phyloP scores from a whole-genome alignment of 805 yeast genomes.

The Sugiyamaella qingdaonensis region DNA sequence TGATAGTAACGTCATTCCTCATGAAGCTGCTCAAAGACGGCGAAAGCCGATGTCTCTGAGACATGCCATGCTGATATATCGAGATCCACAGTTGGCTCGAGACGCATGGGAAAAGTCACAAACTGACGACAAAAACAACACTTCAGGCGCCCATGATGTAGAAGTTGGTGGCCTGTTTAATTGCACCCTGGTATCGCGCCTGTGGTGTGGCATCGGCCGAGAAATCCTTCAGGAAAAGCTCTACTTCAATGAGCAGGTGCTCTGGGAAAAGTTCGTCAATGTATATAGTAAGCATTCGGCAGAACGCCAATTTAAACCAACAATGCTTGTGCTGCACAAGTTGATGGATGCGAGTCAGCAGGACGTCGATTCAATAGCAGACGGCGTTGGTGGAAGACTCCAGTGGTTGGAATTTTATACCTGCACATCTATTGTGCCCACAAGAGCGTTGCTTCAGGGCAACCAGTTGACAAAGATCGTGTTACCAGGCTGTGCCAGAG shows the following conservation, averaged over 20 bases:
- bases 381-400: conserved; percentile 45
- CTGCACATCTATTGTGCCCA: conserved; percentile 69
- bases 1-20: conserved; percentile 51
- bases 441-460: conserved; percentile 42
- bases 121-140: conserved; percentile 14
- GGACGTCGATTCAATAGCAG: conserved; percentile 47
- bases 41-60: conserved; percentile 64
- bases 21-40: conserved; percentile 55
- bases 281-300: background rate
- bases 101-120: conserved; percentile 40
- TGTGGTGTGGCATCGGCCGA: conserved; percentile 56
- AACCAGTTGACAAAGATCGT: conserved; percentile 43
- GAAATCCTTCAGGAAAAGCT: conserved; percentile 54
- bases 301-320: conserved; percentile 25
- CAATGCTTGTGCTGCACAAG: conserved; percentile 63
- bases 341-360: conserved; percentile 50
- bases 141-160: conserved; percentile 9
- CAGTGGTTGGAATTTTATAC: conserved; percentile 77
- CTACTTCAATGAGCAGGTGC: conserved; percentile 47
- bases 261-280: conserved; percentile 42
- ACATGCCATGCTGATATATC: conserved; percentile 67
- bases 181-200: conserved; percentile 64
- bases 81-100: conserved; percentile 46
- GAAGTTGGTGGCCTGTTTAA: conserved; percentile 38
- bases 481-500: conserved; percentile 64